phyloP scores from a whole-genome alignment of 768 basidiomycete species.

The Hemileccinum rubropunctum region DNA sequence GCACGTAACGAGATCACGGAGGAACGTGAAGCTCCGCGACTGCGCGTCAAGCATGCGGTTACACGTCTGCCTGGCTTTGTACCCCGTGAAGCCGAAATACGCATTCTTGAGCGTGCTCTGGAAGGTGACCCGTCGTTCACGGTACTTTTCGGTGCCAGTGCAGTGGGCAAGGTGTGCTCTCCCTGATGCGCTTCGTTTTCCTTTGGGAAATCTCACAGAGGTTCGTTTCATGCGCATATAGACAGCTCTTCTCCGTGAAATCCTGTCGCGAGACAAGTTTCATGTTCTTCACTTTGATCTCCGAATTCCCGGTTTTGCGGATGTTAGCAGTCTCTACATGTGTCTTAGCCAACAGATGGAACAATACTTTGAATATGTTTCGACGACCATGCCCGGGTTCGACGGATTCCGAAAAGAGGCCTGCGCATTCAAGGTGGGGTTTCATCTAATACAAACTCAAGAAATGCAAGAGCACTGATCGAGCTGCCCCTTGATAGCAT shows the following conservation, averaged over 20 bases:
- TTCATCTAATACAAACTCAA: neutral
- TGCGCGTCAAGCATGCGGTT: slow-evolving; percentile 74
- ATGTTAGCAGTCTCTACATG: slow-evolving; percentile 71
- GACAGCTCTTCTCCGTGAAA: slow-evolving; percentile 78
- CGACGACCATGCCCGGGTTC: slow-evolving; percentile 56
- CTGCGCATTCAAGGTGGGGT: slow-evolving; percentile 70
- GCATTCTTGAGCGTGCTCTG: slow-evolving; percentile 61
- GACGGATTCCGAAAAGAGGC: slow-evolving; percentile 73
- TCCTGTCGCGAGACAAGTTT: slow-evolving; percentile 63
- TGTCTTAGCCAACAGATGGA: slow-evolving; percentile 82
- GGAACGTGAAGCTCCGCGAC: slow-evolving; percentile 59
- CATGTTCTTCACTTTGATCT: slow-evolving; percentile 85
- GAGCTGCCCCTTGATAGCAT: slow-evolving; percentile 44
- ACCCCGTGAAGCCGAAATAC: slow-evolving; percentile 62
- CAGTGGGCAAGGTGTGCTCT: slow-evolving; percentile 67
- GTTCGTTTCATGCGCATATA: slow-evolving; percentile 25
- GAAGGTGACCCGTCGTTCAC: slow-evolving; percentile 76
- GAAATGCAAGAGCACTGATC: slow-evolving; percentile 1
- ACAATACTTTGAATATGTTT: slow-evolving; percentile 69
- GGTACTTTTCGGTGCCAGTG: slow-evolving; percentile 75
- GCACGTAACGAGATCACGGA: slow-evolving; percentile 73
- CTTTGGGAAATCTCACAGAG: neutral
- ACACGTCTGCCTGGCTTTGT: slow-evolving; percentile 74
- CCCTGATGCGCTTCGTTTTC: neutral
- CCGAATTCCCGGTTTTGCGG: slow-evolving; percentile 81